phyloP scores from a whole-genome alignment of 768 basidiomycete species.

The Dentipellis fragilis region DNA sequence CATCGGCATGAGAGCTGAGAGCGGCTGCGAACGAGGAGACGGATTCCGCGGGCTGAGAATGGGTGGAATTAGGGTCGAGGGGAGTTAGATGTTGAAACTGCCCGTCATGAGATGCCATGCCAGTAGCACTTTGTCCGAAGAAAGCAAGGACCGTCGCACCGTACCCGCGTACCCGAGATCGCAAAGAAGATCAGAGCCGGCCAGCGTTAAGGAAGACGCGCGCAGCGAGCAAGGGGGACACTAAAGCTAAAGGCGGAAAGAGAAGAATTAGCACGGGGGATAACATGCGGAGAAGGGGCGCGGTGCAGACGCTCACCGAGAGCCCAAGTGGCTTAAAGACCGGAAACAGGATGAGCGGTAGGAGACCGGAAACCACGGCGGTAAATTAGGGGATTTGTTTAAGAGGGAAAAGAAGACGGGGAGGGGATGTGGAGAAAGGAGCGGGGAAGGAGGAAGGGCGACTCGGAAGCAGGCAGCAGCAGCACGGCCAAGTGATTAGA shows the following conservation, averaged over 20 bases:
- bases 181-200: background rate
- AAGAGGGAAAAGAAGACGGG: background rate
- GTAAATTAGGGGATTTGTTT: background rate
- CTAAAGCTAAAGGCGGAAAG: background rate
- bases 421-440: background rate
- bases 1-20: slow-evolving; percentile 14
- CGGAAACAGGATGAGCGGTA: background rate
- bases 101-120: background rate
- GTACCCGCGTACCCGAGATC: background rate
- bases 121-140: background rate
- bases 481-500: background rate
- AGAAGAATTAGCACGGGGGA: background rate
- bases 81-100: background rate
- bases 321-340: background rate
- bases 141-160: background rate
- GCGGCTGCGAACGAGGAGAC: slow-evolving; percentile 9
- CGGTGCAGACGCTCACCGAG: background rate
- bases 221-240: background rate
- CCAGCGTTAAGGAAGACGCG: background rate
- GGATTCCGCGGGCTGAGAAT: slow-evolving; percentile 5
- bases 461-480: background rate
- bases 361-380: background rate
- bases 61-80: background rate
- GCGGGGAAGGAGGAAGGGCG: background rate
- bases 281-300: background rate